These are phyloP conservation scores for Pseudonitzschia delicatissima DNA, from an alignment of 108 stramenopile genomes.

Conservation along the genomic window DNA sequence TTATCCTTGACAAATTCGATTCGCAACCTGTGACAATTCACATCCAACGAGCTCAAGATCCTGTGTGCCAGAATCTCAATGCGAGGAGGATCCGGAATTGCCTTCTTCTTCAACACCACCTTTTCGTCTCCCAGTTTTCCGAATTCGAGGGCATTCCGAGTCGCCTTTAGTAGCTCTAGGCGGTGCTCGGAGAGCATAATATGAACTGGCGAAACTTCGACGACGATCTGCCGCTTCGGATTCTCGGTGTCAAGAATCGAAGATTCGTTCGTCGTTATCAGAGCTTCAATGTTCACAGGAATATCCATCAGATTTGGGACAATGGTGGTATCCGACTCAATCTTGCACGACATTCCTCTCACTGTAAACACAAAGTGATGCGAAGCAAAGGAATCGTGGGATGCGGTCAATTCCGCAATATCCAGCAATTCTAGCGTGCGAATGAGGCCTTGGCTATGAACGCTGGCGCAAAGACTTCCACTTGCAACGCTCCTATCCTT, in stretches of 20 bases:
- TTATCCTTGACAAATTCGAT: constrained; percentile 33
- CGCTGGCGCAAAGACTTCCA: constrained; percentile 17
- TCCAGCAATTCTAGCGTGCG: constrained; percentile 32
- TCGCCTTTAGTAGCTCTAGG: constrained; percentile 17
- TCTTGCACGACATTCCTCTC: constrained; percentile 11
- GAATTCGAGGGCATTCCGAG: constrained; percentile 7
- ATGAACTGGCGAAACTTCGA: constrained; percentile 44
- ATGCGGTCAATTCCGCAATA: constrained; percentile 19
- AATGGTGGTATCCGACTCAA: neutral
- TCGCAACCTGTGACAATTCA: constrained; percentile 23
- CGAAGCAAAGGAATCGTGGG: constrained; percentile 29
- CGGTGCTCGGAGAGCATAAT: constrained; percentile 35
- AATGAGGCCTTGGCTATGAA: constrained; percentile 4
- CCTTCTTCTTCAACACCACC: neutral
- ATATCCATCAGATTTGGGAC: constrained; percentile 16
- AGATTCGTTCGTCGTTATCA: constrained; percentile 20
- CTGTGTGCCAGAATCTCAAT: constrained; percentile 39
- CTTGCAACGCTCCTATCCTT: constrained; percentile 25
- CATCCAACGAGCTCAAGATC: constrained; percentile 31
- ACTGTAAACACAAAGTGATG: constrained; percentile 28
- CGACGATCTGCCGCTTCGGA: constrained; percentile 32
- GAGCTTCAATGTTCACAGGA: constrained; percentile 40
- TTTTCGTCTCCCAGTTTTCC: neutral
- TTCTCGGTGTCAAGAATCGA: constrained; percentile 31
- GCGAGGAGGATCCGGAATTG: constrained; percentile 36